These are phyloP conservation scores for Lepiota venenata DNA, from an alignment of 768 basidiomycete species.

Conservation along the genomic window DNA sequence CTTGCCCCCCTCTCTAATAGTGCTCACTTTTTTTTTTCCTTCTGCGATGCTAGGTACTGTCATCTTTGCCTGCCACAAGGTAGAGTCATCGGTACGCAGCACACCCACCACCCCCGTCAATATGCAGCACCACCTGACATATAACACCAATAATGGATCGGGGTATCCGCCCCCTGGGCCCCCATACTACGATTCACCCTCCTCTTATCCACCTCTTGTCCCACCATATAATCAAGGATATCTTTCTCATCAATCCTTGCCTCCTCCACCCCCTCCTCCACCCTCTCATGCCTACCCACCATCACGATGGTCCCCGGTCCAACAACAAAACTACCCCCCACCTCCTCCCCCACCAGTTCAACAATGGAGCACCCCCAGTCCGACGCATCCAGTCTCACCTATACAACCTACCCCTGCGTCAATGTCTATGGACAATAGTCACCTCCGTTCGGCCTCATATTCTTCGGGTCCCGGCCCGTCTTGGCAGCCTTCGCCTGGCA, in stretches of 20 bases:
- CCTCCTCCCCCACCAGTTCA: conserved; percentile 1
- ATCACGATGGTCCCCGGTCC: conserved; percentile 37
- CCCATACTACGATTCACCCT: conserved; percentile 39
- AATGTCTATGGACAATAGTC: neutral
- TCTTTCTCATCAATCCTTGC: conserved; percentile 25
- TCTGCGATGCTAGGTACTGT: conserved; percentile 46
- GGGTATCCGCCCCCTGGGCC: conserved; percentile 31
- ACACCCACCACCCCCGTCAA: conserved; percentile 33
- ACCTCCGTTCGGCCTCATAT: conserved; percentile 7
- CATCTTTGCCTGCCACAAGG: conserved; percentile 74
- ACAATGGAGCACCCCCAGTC: conserved; percentile 13
- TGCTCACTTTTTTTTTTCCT: conserved; percentile 21
- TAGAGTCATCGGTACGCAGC: conserved; percentile 42
- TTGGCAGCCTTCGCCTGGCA: conserved; percentile 4
- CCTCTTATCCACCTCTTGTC: conserved; percentile 35
- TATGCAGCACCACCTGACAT: conserved; percentile 43
- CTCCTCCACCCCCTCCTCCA: conserved; percentile 28
- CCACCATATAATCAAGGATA: conserved; percentile 33
- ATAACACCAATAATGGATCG: conserved; percentile 24
- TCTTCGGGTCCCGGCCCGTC: conserved; percentile 6
- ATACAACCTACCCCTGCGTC: conserved; percentile 20
- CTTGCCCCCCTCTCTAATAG: conserved; percentile 22
- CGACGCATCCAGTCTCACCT: conserved; percentile 26
- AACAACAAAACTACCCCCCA: neutral
- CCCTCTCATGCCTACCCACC: conserved; percentile 36